These are phyloP conservation scores for Tylopilus felleus DNA, from an alignment of 768 basidiomycete species.

Conservation along the genomic window DNA sequence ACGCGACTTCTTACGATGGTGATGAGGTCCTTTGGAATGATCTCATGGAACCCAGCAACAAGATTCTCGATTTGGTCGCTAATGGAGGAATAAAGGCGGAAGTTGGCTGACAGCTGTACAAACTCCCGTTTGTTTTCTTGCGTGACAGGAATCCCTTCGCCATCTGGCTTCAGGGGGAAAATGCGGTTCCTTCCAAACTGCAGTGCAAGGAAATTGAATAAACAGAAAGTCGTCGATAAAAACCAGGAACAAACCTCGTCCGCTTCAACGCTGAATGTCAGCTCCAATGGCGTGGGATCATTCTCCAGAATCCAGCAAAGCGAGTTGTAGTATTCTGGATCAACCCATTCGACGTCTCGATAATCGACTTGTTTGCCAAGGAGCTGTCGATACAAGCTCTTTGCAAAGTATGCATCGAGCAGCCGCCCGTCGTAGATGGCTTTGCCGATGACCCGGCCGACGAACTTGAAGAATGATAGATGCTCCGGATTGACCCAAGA, in stretches of 20 bases:
- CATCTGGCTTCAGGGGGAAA: constrained; percentile 82
- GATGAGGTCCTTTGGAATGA: constrained; percentile 94
- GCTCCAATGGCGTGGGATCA: constrained; percentile 79
- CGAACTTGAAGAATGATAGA: constrained; percentile 96
- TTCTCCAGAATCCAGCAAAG: constrained; percentile 98
- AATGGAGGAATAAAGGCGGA: constrained; percentile 90
- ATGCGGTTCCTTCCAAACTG: constrained; percentile 91
- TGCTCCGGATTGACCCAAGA: constrained; percentile 95
- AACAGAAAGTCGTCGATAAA: background rate
- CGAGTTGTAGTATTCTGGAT: constrained; percentile 98
- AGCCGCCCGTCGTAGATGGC: constrained; percentile 96
- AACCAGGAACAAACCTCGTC: constrained; percentile 60
- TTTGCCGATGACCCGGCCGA: constrained; percentile 96
- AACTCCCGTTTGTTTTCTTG: constrained; percentile 97
- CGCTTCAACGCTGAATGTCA: constrained; percentile 94
- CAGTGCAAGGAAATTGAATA: background rate
- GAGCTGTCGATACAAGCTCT: constrained; percentile 93
- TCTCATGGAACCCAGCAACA: constrained; percentile 91
- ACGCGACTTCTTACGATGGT: constrained; percentile 64
- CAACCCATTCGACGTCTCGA: constrained; percentile 94
- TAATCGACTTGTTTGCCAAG: constrained; percentile 94
- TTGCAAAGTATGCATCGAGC: constrained; percentile 96
- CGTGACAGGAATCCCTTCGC: constrained; percentile 82
- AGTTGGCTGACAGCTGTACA: constrained; percentile 92
- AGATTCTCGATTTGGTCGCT: constrained; percentile 93